These are phyloP conservation scores for Grosmannia huntii DNA, from an alignment of 2,329 filamentous ascomycete genomes.

Conservation along the genomic window DNA sequence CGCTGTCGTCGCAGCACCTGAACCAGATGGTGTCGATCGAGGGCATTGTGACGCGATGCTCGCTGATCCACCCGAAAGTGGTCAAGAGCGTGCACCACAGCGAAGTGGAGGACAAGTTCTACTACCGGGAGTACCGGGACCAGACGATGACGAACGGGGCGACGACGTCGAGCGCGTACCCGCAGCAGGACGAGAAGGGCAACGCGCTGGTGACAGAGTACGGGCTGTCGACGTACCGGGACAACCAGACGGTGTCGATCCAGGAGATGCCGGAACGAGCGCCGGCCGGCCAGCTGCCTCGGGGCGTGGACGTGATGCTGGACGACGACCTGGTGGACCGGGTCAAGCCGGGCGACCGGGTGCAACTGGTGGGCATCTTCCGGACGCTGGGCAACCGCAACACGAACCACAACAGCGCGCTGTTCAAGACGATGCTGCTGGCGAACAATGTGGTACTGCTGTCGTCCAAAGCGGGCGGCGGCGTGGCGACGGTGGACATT, in stretches of 20 bases:
- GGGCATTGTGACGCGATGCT: constrained; percentile 94
- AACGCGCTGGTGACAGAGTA: constrained; percentile 93
- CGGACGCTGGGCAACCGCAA: constrained; percentile 91
- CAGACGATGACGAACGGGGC: constrained; percentile 94
- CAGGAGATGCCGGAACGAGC: constrained; percentile 98
- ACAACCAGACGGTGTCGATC: constrained; percentile 95
- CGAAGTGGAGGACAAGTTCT: constrained; percentile 73
- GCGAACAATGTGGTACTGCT: constrained; percentile 92
- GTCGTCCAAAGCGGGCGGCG: constrained; percentile 90
- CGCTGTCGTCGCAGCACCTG: constrained; percentile 74
- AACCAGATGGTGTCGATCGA: constrained; percentile 97
- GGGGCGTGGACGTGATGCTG: constrained; percentile 89
- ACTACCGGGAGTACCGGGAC: constrained; percentile 82
- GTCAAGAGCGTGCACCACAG: constrained; percentile 97
- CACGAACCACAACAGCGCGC: constrained; percentile 75
- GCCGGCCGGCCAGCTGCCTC: constrained; percentile 85
- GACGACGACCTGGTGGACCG: constrained; percentile 93
- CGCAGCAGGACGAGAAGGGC: constrained; percentile 82
- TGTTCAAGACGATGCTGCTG: constrained; percentile 87
- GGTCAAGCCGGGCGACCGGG: constrained; percentile 88
- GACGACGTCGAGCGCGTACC: constrained; percentile 84
- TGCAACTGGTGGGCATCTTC: constrained; percentile 95
- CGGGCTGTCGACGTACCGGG: constrained; percentile 86
- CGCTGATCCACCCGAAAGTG: constrained; percentile 90
- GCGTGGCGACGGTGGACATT: constrained; percentile 80